Conservation (phyloP, 768 basidiomycete species). For the Amanita rubescens region DNA sequence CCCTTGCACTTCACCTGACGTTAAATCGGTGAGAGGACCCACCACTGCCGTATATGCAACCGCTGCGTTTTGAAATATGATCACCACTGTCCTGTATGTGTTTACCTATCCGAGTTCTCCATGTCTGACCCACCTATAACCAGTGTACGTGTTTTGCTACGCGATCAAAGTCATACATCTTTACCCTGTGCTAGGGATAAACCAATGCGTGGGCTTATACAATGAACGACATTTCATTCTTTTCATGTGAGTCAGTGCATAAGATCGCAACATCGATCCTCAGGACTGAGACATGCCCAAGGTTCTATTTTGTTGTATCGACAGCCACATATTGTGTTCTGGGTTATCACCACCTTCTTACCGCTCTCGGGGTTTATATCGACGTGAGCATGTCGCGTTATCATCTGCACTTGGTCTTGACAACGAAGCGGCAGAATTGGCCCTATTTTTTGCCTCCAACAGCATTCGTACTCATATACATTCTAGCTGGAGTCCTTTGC, state of each 20-base stretch:
- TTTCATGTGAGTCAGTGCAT: slow-evolving; percentile 62
- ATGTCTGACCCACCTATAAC: background rate
- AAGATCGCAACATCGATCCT: background rate
- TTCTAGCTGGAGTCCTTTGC: slow-evolving; percentile 1
- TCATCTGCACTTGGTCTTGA: background rate
- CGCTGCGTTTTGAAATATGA: slow-evolving; percentile 86
- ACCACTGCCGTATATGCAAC: slow-evolving; percentile 91
- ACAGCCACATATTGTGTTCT: slow-evolving; percentile 52
- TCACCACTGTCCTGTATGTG: slow-evolving; percentile 83
- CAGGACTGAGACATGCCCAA: slow-evolving; percentile 26
- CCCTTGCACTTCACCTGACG: background rate
- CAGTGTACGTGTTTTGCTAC: slow-evolving; percentile 21
- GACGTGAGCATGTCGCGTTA: slow-evolving; percentile 21
- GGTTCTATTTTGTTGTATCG: slow-evolving; percentile 73
- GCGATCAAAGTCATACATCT: background rate
- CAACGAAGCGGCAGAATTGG: slow-evolving; percentile 37
- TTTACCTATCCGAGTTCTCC: background rate
- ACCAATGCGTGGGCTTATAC: slow-evolving; percentile 93
- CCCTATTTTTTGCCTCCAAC: slow-evolving; percentile 56
- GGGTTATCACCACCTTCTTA: slow-evolving; percentile 56
- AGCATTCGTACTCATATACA: slow-evolving; percentile 62
- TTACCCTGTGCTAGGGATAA: slow-evolving; percentile 62
- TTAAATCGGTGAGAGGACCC: slow-evolving; percentile 57
- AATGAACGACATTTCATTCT: slow-evolving; percentile 95
- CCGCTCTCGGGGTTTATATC: slow-evolving; percentile 49